These are phyloP conservation scores for Pulveroboletus sp. DNA, from an alignment of 768 basidiomycete species.

Conservation along the genomic window DNA sequence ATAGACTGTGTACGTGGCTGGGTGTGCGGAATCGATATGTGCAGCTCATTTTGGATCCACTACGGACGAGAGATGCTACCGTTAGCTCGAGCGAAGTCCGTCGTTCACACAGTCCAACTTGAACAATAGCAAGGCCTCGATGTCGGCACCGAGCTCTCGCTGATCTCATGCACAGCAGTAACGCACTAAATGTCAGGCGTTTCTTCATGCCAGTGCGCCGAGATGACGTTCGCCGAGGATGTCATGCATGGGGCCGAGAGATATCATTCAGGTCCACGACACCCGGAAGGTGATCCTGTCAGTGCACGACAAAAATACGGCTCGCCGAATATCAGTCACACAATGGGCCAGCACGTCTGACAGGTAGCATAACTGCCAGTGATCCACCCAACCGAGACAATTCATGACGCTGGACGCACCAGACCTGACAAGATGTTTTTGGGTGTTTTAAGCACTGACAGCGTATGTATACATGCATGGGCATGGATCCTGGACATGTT, in stretches of 20 bases:
- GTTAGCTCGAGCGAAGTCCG: neutral
- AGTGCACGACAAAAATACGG: neutral
- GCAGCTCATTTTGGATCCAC: neutral
- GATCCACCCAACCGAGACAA: neutral
- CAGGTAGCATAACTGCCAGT: neutral
- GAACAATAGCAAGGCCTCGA: neutral
- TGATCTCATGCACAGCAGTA: neutral
- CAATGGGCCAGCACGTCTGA: neutral
- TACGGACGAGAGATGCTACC: neutral
- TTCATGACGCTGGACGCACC: neutral
- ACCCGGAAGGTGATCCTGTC: neutral
- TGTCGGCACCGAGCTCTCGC: neutral
- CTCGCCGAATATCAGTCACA: neutral
- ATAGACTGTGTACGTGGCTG: no score
- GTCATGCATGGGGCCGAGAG: neutral
- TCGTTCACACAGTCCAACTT: neutral
- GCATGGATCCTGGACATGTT: constrained; percentile 1
- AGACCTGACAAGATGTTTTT: neutral
- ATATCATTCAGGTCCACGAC: neutral
- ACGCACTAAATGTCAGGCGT: neutral
- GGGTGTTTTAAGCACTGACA: constrained; percentile 4
- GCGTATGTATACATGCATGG: constrained; percentile 12
- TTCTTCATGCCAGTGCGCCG: neutral
- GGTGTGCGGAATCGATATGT: no score
- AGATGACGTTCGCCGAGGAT: neutral